Conservation (phyloP, 106 monocot genomes). For the Phalaenopsis equestris region DNA sequence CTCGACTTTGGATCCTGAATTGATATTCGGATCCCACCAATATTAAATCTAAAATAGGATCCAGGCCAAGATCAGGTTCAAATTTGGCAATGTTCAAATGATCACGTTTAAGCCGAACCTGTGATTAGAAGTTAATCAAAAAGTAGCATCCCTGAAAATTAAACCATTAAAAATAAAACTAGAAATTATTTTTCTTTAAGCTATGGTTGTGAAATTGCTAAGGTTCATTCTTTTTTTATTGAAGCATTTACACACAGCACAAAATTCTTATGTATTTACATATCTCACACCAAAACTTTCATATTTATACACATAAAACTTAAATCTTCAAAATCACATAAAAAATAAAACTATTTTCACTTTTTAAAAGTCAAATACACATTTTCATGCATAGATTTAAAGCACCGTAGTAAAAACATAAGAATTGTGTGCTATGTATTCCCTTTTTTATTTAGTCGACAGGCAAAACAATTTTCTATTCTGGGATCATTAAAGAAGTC, state of each 20-base stretch:
- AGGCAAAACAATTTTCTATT: too few relatives aligned
- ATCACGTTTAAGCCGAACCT: slow-evolving; percentile 95
- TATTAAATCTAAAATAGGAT: slow-evolving; percentile 82
- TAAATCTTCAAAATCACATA: too few relatives aligned
- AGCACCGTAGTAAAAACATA: too few relatives aligned
- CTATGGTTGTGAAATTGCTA: not conserved
- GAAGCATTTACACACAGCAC: too few relatives aligned
- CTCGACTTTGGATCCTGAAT: slow-evolving; percentile 90
- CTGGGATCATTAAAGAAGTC: not conserved
- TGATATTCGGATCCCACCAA: slow-evolving; percentile 98
- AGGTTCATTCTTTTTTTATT: not conserved
- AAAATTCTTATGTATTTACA: too few relatives aligned
- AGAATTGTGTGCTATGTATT: too few relatives aligned
- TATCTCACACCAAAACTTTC: too few relatives aligned
- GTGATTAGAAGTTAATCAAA: slow-evolving; percentile 6
- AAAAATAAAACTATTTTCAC: too few relatives aligned
- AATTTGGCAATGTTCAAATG: slow-evolving; percentile 94
- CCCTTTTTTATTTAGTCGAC: too few relatives aligned
- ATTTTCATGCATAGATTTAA: too few relatives aligned
- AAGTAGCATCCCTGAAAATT: not conserved
- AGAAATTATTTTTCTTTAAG: not conserved
- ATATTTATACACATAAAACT: too few relatives aligned
- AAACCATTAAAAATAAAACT: not conserved
- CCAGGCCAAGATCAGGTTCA: slow-evolving; percentile 94
- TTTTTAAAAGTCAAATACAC: too few relatives aligned